Evolutionary conservation across 306 rosid genomes (phyloP).

Genomic region (Rosa persica): DNA sequence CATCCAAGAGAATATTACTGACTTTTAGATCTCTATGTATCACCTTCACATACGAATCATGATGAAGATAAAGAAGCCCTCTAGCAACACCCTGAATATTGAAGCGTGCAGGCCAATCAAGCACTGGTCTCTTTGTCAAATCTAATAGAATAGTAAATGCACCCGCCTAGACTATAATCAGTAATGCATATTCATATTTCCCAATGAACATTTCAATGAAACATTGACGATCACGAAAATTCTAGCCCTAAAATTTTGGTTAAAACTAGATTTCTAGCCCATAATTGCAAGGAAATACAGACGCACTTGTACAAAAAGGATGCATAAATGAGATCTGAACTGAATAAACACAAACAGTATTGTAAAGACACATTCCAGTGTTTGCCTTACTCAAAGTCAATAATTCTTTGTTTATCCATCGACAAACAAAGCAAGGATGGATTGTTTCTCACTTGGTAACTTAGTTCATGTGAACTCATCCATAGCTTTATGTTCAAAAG

Average conservation of each 20-base stretch:
- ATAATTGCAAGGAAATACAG: background rate
- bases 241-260: background rate
- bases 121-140: background rate
- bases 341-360: too few relatives aligned
- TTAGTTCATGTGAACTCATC: background rate
- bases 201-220: background rate
- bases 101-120: constrained; percentile 24
- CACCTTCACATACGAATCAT: constrained; percentile 25
- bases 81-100: constrained; percentile 15
- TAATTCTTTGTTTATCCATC: background rate
- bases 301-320: background rate
- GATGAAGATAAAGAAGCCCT: constrained; percentile 33
- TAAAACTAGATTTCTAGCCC: background rate
- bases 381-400: background rate
- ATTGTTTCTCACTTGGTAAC: background rate
- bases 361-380: too few relatives aligned
- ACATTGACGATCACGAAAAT: background rate
- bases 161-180: background rate
- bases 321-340: background rate
- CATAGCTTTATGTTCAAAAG: background rate
- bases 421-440: background rate
- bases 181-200: background rate
- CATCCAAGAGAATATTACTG: constrained; percentile 34
- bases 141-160: constrained; percentile 2
- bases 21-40: constrained; percentile 26